Evolutionary conservation across 2,329 filamentous ascomycete genomes (phyloP).

Genomic region (Xylariaceae sp.): DNA sequence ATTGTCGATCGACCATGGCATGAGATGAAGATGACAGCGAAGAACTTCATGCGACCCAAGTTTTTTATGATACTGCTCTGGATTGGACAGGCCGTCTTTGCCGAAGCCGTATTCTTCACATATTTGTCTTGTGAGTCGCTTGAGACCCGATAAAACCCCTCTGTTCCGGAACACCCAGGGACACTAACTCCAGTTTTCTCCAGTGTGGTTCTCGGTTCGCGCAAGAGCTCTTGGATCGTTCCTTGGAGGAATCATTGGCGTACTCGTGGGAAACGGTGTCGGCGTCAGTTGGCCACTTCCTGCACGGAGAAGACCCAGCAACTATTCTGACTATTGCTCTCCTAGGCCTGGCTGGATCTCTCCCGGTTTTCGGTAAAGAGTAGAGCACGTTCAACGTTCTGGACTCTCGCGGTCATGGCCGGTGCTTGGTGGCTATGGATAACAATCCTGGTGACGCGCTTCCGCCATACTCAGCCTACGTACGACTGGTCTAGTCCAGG

Average conservation of each 20-base stretch:
- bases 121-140: conserved; percentile 42
- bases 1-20: conserved; percentile 48
- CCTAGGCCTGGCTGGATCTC: conserved; percentile 50
- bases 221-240: conserved; percentile 64
- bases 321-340: too few relatives aligned
- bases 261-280: conserved; percentile 57
- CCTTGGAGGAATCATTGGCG: conserved; percentile 58
- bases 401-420: conserved; percentile 46
- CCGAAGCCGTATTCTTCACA: conserved; percentile 66
- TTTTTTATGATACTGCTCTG: conserved; percentile 60
- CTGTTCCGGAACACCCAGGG: neutral
- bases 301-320: neutral
- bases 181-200: conserved; percentile 4
- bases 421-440: conserved; percentile 69
- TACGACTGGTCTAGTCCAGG: conserved; percentile 59
- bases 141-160: too few relatives aligned
- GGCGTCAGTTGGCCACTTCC: conserved; percentile 36
- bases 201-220: conserved; percentile 62
- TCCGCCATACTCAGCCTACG: conserved; percentile 45
- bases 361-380: conserved; percentile 44
- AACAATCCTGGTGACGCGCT: conserved; percentile 56
- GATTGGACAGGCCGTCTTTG: conserved; percentile 64
- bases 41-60: conserved; percentile 50
- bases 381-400: conserved; percentile 49
- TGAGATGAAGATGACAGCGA: conserved; percentile 53